Percentiles rank a stretch among this genome's conserved stretches.
Evolutionary conservation across 2,329 filamentous ascomycete species (phyloP).

Genomic region (Microascus cirrosus): DNA sequence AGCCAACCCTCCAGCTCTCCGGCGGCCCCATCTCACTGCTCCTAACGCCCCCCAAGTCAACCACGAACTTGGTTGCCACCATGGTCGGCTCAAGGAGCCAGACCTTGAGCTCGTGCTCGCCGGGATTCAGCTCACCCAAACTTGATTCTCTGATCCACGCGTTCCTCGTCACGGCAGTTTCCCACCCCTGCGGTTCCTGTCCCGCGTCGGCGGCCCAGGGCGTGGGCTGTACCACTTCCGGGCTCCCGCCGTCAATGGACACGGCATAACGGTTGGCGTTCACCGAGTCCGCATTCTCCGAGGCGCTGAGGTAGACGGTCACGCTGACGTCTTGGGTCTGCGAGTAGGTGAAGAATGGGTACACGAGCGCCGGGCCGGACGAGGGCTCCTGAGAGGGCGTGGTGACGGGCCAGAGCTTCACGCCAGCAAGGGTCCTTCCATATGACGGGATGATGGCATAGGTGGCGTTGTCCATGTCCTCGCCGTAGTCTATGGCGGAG

Average conservation of each 20-base stretch:
- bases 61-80: no score
- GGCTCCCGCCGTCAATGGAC: conserved; percentile 16
- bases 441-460: conserved; percentile 43
- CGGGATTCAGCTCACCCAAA: no score
- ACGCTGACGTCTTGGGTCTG: conserved; percentile 27
- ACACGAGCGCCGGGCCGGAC: conserved; percentile 44
- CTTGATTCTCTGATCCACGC: no score
- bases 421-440: conserved; percentile 47
- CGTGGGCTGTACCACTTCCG: conserved; percentile 26
- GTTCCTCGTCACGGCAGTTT: no score
- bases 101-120: no score
- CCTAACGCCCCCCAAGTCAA: no score
- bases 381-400: conserved; percentile 35
- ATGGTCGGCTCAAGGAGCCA: no score
- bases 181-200: no score
- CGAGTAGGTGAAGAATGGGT: conserved; percentile 50
- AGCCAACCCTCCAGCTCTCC: no score
- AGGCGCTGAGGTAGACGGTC: conserved; percentile 38
- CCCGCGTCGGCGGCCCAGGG: no score
- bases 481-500: no score
- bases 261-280: conserved; percentile 39
- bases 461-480: conserved; percentile 23
- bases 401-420: conserved; percentile 44
- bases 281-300: conserved; percentile 40
- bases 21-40: no score